These are phyloP conservation scores for Scalesia atractyloides DNA, from an alignment of 129 eudicot species.

Conservation along the genomic window DNA sequence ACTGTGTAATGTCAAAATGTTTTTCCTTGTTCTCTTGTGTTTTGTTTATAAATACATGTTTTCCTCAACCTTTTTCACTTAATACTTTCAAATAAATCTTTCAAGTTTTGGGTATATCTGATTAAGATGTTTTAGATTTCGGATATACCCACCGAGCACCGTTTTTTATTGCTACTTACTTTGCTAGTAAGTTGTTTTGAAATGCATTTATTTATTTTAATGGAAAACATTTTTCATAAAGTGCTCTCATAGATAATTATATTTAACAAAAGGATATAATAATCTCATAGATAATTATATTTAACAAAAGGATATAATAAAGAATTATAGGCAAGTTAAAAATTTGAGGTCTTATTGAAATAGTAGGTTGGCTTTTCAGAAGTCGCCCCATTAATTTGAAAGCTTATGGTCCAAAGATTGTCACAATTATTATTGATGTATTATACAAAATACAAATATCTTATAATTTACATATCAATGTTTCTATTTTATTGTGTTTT, in stretches of 20 bases:
- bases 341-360: background rate
- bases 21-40: no score
- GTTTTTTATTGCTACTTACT: no score
- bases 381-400: slow-evolving; percentile 14
- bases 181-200: background rate
- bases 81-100: no score
- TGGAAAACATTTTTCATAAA: background rate
- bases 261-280: background rate
- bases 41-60: no score
- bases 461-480: no score
- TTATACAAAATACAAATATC: no score
- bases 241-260: background rate
- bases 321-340: background rate
- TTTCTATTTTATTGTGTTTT: no score
- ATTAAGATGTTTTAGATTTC: no score
- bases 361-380: background rate
- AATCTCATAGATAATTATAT: background rate
- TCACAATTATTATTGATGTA: background rate
- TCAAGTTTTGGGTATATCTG: no score
- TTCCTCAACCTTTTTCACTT: no score
- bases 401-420: slow-evolving; percentile 19
- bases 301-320: background rate
- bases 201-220: background rate
- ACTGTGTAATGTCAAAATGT: no score
- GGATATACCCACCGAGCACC: no score